phyloP scores from a whole-genome alignment of 805 yeast species.

The Tetrapisispora phaffii region DNA sequence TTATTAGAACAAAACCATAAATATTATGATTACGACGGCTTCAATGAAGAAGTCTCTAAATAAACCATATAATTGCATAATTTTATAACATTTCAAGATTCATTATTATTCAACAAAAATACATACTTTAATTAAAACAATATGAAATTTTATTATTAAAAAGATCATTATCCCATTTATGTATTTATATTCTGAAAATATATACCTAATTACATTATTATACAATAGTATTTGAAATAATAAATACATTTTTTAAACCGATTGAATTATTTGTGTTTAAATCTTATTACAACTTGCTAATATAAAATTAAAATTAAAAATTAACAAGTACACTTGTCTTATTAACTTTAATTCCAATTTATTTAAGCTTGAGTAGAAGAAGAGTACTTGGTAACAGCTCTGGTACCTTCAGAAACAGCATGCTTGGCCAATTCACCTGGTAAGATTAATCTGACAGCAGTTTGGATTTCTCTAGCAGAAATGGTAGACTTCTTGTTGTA shows the following conservation, averaged over 20 bases:
- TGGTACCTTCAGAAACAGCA: constrained; percentile 97
- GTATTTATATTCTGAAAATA: constrained; percentile 1
- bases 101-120: background rate
- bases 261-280: constrained; percentile 3
- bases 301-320: background rate
- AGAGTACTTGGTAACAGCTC: constrained; percentile 95
- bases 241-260: constrained; percentile 3
- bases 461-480: constrained; percentile 96
- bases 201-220: constrained; percentile 6
- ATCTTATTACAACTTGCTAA: constrained; percentile 2
- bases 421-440: constrained; percentile 99
- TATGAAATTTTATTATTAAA: background rate
- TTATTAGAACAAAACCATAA: background rate
- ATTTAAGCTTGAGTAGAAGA: constrained; percentile 42
- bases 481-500: constrained; percentile 97
- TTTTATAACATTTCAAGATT: too few relatives aligned
- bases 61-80: background rate
- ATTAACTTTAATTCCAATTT: too few relatives aligned
- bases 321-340: background rate
- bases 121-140: background rate
- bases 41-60: background rate
- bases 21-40: background rate
- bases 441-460: constrained; percentile 94
- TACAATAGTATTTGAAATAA: constrained; percentile 3
- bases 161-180: constrained; percentile 5